These are phyloP conservation scores for Stachybotrys chartarum DNA, from an alignment of 2,329 filamentous ascomycete species.

Conservation along the genomic window DNA sequence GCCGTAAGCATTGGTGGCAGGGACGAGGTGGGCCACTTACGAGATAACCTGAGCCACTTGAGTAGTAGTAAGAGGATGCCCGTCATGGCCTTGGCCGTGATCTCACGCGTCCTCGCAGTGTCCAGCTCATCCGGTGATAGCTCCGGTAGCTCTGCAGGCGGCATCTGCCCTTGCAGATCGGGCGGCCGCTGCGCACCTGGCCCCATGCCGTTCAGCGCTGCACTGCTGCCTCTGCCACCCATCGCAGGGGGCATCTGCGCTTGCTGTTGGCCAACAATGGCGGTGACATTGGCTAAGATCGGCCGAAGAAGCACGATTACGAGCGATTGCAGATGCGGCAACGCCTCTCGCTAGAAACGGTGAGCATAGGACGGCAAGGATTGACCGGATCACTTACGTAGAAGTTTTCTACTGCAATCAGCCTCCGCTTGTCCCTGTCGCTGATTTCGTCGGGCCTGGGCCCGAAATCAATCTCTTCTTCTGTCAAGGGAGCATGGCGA, in stretches of 20 bases:
- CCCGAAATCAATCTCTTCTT: conserved; percentile 33
- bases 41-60: conserved; percentile 95
- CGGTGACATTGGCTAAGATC: conserved; percentile 79
- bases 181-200: conserved; percentile 21
- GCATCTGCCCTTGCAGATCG: conserved; percentile 23
- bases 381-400: conserved; percentile 58
- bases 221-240: conserved; percentile 27
- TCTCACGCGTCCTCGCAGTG: conserved; percentile 72
- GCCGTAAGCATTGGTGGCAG: conserved; percentile 7
- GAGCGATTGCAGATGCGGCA: conserved; percentile 85
- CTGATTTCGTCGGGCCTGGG: conserved; percentile 40
- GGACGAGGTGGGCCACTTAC: conserved; percentile 42
- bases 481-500: conserved; percentile 8
- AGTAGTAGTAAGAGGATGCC: conserved; percentile 78
- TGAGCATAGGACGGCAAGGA: neutral
- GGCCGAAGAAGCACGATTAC: conserved; percentile 90
- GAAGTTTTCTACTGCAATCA: conserved; percentile 71
- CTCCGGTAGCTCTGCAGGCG: conserved; percentile 33
- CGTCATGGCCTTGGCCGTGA: conserved; percentile 86
- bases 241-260: conserved; percentile 37
- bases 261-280: conserved; percentile 61
- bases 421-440: conserved; percentile 52
- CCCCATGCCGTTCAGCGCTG: conserved; percentile 31
- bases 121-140: conserved; percentile 70
- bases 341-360: conserved; percentile 52